Base-by-base conservation (phyloP, 108 stramenopile genomes). In the Tribonema minus region DNA sequence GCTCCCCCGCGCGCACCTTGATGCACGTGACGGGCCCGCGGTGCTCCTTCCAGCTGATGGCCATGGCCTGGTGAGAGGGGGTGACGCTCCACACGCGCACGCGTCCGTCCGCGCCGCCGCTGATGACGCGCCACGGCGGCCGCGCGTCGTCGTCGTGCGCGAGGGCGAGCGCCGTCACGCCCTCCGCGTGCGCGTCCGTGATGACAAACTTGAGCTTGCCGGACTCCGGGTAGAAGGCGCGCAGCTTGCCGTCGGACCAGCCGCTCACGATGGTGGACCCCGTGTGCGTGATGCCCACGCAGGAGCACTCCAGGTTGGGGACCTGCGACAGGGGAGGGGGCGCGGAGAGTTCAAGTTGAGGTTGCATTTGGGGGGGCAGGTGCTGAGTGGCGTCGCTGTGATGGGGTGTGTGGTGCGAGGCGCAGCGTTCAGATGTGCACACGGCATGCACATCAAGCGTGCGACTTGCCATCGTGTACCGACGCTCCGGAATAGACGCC, bases 171-270 rank as follows among this genome's bases (percentile, higher is more conserved):
- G 93, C 90, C 6, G 90, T 91, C 35, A 91, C 90, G 36, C 85
- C 91, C 54, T 91, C 90, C 70, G 86, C 80, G 71, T 89, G 87
- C 28, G 89, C 89, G 75, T 94, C 90, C 33, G 84, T 84, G 46
- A 94, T 93, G 68, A 93, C 89, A 76, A 92, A 94, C 54, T 89
- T 85, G 41, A 92, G 72, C 81, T 90, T 89, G 39, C 93, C 93
- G 68, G 82, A 88, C 75, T 93, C 92, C 32, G 93, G 93, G 40
- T 82, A 86, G 70, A 94, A 93, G 59, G 91, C 91, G 33, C 93
- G 89, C n/a, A 94, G 90, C 77, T 91, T 91, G 67, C 93, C 93
- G 69, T 94, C 93, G 27, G 89, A 85, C 93, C 93, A 94, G 28
- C 91, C 93, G 2, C 87, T 86, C 27, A 93, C 70, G 65, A 94